Evolutionary conservation across 2,329 filamentous ascomycete species (phyloP), one percentile per base, ranked within the genome.

Genomic region (Colletotrichum chrysophilum): DNA sequence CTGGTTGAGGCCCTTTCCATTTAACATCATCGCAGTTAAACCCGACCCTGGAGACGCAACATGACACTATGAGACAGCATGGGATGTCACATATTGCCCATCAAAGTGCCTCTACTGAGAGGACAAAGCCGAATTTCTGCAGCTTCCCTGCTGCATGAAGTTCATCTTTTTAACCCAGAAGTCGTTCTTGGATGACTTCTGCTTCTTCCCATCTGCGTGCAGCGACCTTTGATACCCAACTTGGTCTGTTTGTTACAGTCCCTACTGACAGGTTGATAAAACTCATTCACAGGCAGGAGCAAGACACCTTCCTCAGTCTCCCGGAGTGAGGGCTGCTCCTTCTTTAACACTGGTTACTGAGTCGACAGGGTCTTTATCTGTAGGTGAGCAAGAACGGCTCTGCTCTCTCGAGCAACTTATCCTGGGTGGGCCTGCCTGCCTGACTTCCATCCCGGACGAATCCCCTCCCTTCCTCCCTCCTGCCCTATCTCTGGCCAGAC

Each of bases 121-220:
- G n/a, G 43, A 21, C 43, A 52, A 52, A 52, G 43, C n/a, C 43
- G 12, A 24, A 21, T 7, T 13, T 52, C 43, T 3, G n/a, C 43
- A 21, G 43, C 43, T 24, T 52, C 4, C 43, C 43, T 52, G 0
- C 3, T 52, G 43, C 43, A 52, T 52, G 4, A 7, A 21, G 2
- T 21, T 21, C 6, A 21, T 52, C 43, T 0, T 0, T 52, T 21
- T 4, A 21, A 52, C 4, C 12, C 3, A 21, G 0, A 4, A 24
- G n/a, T 52, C 43, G 43, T 13, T 52, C n/a, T 52, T 52, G n/a
- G n/a, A 21, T 52, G 10, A 21, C 6, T 52, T 52, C 43, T 52
- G 43, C n/a, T 52, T 52, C 43, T 52, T 52, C 6, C n/a, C 43
- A 52, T 52, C 10, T 52, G 43, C 10, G 21, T 52, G n/a, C n/a